Evolutionary conservation across 2,329 filamentous ascomycete genomes (phyloP), one percentile per base, ranked within the genome.

Genomic region (Aurifilum marmelostoma): DNA sequence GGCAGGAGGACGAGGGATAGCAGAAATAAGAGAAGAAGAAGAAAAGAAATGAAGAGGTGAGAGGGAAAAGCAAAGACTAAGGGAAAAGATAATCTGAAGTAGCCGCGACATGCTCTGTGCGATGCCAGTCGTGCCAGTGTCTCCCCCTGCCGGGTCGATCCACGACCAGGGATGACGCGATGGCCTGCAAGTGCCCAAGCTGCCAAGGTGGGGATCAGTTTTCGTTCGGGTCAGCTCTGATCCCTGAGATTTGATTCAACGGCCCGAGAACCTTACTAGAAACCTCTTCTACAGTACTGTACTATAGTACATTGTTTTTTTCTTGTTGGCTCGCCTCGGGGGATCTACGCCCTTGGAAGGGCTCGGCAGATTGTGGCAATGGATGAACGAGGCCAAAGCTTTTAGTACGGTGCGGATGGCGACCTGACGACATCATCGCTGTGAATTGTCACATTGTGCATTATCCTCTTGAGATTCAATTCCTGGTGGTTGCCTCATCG

Each of bases 61-160:
- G 43, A n/a, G 6, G 21, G 21, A 47, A n/a, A 21, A 56, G 9
- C 16, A 27, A 63, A 47, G 58, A 66, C n/a, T 6, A 50, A 59
- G 37, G n/a, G 32, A 58, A 7, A 24, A 29, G 32, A 50, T 67
- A 43, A 61, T 60, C 56, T 34, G 24, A 27, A 18, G 60, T 63
- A 70, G 66, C 66, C 67, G 66, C 69, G 66, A 67, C 68, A 68
- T 29, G 66, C 69, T 47, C 62, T 62, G 32, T 63, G 47, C 14
- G 12, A 63, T 63, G 41, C 18, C 41, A 16, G 41, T 43, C 41
- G 41, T 52, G n/a, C 14, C 65, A 54, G 34, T 43, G 39, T 39
- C 58, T 64, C 16, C 34, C 59, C n/a, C 52, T 62, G 61, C 43
- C 47, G 56, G 34, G 39, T 58, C 43, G 52, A 64, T 67, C 64